Percentiles rank a stretch among this genome's conserved stretches.
These are phyloP conservation scores for Ensete ventricosum DNA, from an alignment of 176 grass and related monocot species.

Conservation along the genomic window DNA sequence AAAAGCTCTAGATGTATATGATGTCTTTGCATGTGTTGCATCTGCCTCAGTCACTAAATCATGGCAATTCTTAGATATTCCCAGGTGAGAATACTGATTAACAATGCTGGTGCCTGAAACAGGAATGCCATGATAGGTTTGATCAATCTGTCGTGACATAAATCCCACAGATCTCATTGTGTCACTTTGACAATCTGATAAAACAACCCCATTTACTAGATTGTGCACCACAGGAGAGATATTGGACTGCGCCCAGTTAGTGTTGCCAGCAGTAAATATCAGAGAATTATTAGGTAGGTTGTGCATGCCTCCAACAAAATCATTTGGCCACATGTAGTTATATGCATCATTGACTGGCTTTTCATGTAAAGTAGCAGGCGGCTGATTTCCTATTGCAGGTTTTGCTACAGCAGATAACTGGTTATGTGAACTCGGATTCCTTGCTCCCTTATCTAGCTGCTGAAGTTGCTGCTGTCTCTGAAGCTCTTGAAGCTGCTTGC, in stretches of 20 bases:
- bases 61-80: not conserved
- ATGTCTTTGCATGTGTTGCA: not conserved
- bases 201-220: slow-evolving; percentile 13
- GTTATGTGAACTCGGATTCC: slow-evolving; percentile 16
- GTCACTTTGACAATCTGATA: not conserved
- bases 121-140: slow-evolving; percentile 13
- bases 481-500: slow-evolving; percentile 28
- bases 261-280: slow-evolving; percentile 12
- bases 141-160: not conserved
- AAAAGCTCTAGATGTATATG: not conserved
- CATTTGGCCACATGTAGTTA: slow-evolving; percentile 17
- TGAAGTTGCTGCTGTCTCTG: slow-evolving; percentile 29
- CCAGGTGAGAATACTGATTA: slow-evolving; percentile 17
- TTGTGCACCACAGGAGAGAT: slow-evolving; percentile 1
- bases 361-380: slow-evolving; percentile 6
- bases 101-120: not conserved
- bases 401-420: slow-evolving; percentile 11
- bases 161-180: slow-evolving; percentile 17
- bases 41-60: slow-evolving; percentile 3
- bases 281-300: not conserved
- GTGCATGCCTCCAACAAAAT: slow-evolving; percentile 2
- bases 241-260: slow-evolving; percentile 11
- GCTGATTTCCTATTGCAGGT: slow-evolving; percentile 1
- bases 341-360: slow-evolving; percentile 5
- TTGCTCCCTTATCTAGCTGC: slow-evolving; percentile 26